phyloP scores from a whole-genome alignment of 495 filamentous ascomycete species.

The Daldinia caldariorum region DNA sequence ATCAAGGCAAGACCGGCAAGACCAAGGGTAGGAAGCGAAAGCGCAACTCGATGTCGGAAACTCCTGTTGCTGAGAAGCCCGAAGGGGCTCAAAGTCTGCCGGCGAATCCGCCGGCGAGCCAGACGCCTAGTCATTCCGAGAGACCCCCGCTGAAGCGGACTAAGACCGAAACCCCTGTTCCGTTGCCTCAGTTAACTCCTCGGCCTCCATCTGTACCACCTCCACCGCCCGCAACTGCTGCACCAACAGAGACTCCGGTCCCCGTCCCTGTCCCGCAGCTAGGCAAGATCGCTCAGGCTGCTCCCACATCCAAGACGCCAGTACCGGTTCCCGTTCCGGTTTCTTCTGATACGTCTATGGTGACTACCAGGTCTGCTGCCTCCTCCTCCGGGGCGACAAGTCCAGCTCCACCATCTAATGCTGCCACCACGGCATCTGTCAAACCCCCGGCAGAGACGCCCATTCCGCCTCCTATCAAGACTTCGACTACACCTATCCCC shows the following conservation, averaged over 20 bases:
- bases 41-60: constrained; percentile 59
- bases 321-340: constrained; percentile 47
- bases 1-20: constrained; percentile 44
- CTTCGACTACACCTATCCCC: constrained; percentile 64
- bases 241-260: constrained; percentile 60
- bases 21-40: constrained; percentile 62
- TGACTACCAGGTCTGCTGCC: constrained; percentile 45
- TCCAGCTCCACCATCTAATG: constrained; percentile 38
- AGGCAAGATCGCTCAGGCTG: constrained; percentile 58
- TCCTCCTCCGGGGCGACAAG: constrained; percentile 45
- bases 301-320: constrained; percentile 59
- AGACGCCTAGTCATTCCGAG: constrained; percentile 41
- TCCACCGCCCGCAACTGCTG: constrained; percentile 21
- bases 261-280: constrained; percentile 62
- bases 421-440: constrained; percentile 42
- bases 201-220: constrained; percentile 46
- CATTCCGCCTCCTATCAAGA: constrained; percentile 50
- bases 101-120: constrained; percentile 16
- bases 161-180: constrained; percentile 66
- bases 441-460: constrained; percentile 48
- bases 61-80: constrained; percentile 54
- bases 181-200: constrained; percentile 54
- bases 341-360: constrained; percentile 44
- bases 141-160: constrained; percentile 62
- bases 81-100: constrained; percentile 44